Evolutionary conservation across 1,139 yeast genomes (phyloP), one percentile per base, ranked within the genome.

Genomic region (Kodamaea suecica): DNA sequence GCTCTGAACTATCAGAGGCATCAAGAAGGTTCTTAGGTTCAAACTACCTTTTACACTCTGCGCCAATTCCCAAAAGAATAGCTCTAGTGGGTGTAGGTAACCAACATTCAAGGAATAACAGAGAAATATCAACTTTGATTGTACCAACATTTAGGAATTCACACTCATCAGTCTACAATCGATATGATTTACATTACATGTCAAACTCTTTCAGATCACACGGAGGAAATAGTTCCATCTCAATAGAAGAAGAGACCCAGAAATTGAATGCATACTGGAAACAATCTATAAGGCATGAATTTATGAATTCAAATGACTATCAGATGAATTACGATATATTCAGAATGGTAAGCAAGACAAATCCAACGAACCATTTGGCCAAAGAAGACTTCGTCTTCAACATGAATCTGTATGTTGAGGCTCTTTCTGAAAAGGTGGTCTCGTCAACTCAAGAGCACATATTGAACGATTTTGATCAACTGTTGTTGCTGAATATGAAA

Each of bases 361-460:
- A 11, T 5, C 5, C 15, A 12, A 13, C 4, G 11, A 25, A 5
- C 28, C 10, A n/a, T 6, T 13, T 25, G 14, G 4, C 30, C 13
- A 37, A 41, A 21, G 15, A 21, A 10, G 49, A 45, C 17, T 47
- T 47, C 29, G 13, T 27, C 6, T 38, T 47, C 20, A 40, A 46
- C 27, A 21, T 29, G n/a, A 35, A 34, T 5, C 30, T 16, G 11
- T 36, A 27, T 28, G 30, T 31, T 8, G 15, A 25, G 4, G n/a
- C 11, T 3, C 35, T 44, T 12, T 23, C 42, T 21, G 14, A 33
- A 6, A 27, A 31, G 11, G 33, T 43, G 7, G 17, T 33, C n/a
- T 12, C 36, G 13, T 52, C 42, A 45, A 39, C 47, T 48, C 5
- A 52, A 50, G 30, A 53, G 52, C 39, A 49, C 54, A 31, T 48